Conservation (phyloP, 768 basidiomycete genomes). For the Leccinellum luteum region DNA sequence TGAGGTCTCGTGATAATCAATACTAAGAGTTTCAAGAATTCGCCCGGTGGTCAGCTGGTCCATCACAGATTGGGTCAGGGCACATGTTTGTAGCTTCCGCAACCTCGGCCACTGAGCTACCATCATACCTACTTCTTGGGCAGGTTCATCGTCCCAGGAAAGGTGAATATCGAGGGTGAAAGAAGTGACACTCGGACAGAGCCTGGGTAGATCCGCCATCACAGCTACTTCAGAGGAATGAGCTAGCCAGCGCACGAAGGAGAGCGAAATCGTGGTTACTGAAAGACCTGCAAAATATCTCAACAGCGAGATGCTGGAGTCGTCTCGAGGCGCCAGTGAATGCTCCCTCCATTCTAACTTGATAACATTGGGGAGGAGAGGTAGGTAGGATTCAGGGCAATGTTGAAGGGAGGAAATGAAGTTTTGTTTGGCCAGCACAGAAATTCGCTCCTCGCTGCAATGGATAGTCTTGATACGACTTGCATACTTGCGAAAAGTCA, state of each 20-base stretch:
- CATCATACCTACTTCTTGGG: slow-evolving; percentile 13
- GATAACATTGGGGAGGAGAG: slow-evolving; percentile 23
- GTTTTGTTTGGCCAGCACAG: background rate
- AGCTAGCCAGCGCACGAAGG: slow-evolving; percentile 12
- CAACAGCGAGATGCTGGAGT: slow-evolving; percentile 13
- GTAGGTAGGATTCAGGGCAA: slow-evolving; percentile 9
- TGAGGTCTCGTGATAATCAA: slow-evolving; percentile 8
- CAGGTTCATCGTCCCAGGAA: slow-evolving; percentile 10
- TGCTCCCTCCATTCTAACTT: slow-evolving; percentile 16
- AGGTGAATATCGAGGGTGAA: slow-evolving; percentile 9
- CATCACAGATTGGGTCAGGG: slow-evolving; percentile 13
- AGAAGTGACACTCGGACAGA: slow-evolving; percentile 22
- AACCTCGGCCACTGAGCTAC: slow-evolving; percentile 15
- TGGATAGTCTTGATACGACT: slow-evolving; percentile 18
- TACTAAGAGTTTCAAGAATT: slow-evolving; percentile 9
- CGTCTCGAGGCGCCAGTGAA: background rate
- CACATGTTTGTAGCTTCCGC: slow-evolving; percentile 9
- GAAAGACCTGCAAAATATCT: slow-evolving; percentile 10
- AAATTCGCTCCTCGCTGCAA: background rate
- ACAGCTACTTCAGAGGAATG: slow-evolving; percentile 12
- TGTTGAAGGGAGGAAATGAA: slow-evolving; percentile 9
- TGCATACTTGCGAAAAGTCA: slow-evolving; percentile 21
- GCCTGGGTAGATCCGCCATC: slow-evolving; percentile 12
- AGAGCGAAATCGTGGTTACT: slow-evolving; percentile 13
- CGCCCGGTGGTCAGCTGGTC: slow-evolving; percentile 3